These are phyloP conservation scores for Lichtheimia ornata DNA, from an alignment of 371 early-diverging fungal species.

Conservation along the genomic window DNA sequence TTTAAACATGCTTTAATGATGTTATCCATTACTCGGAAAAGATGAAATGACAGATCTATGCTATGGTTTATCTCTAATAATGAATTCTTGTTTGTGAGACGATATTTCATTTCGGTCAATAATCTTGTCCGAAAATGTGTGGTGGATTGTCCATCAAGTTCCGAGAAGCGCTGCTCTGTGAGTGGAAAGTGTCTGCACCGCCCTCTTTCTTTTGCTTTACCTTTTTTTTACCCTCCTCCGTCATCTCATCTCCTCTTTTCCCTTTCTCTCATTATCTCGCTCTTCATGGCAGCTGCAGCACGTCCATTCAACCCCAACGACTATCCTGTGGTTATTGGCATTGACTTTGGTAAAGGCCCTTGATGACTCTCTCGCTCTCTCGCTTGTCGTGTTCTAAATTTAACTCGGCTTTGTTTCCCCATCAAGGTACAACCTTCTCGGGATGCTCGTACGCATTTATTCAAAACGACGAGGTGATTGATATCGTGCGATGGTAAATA, in stretches of 20 bases:
- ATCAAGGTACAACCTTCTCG: constrained; percentile 49
- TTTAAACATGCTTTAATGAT: too few species aligned
- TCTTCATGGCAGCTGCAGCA: constrained; percentile 21
- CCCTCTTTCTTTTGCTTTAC: not conserved
- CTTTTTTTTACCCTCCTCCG: not conserved
- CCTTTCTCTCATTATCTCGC: not conserved
- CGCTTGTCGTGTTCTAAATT: not conserved
- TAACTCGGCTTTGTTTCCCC: constrained; percentile 1
- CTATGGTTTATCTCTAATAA: too few species aligned
- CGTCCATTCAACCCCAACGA: constrained; percentile 40
- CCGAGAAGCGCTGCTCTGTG: too few species aligned
- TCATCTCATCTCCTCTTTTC: not conserved
- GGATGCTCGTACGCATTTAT: constrained; percentile 51
- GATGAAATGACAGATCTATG: too few species aligned
- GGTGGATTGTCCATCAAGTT: too few species aligned
- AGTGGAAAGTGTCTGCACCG: not conserved
- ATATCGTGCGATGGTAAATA: constrained; percentile 58
- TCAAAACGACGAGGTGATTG: constrained; percentile 62
- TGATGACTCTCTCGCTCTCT: not conserved
- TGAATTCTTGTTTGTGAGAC: too few species aligned
- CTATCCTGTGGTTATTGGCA: constrained; percentile 49
- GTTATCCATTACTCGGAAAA: too few species aligned
- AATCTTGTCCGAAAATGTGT: too few species aligned
- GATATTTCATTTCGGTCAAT: too few species aligned
- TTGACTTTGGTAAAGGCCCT: constrained; percentile 42